Evolutionary conservation across 2,329 filamentous ascomycete species (phyloP), one percentile per base, ranked within the genome.

Genomic region (Phoma sp.): DNA sequence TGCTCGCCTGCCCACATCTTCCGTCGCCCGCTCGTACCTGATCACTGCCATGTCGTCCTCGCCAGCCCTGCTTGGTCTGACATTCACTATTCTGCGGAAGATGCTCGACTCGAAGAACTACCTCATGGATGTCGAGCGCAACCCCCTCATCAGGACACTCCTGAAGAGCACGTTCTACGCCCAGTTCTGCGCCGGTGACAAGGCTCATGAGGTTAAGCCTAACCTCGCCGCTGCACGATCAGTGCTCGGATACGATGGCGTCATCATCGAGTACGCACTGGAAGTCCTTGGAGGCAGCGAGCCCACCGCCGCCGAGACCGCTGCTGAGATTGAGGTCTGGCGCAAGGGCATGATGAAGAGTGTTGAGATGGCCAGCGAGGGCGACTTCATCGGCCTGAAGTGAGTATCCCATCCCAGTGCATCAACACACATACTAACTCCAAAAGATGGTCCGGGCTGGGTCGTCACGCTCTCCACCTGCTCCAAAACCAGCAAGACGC

Each of bases 131-230:
- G 87, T 92, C 4, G 91, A 96, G 69, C 81, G 78, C 46, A 96
- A 96, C 70, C 85, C 85, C 0, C 39, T 93, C 1, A 81, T 96
- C 14, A 83, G 86, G 36, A 84, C 80, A 55, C 70, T 92, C 34
- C 80, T 96, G 42, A 92, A 92, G 72, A 84, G 87, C 69, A 96
- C 91, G 0, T 92, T 96, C 66, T 96, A 96, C 73, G 86, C 87
- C 20, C 93, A 97, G 67, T 97, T 96, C 75, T 97, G 93, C 74
- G 91, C 91, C 0, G 93, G 93, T 23, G 89, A 92, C 75, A 89
- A 84, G 42, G 80, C 83, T 0, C 66, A 73, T 1, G 90, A 96
- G 74, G 88, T 96, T 2, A 78, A 80, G 34, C 76, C 72, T 10
- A 73, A 66, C 25, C 92, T 89, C 0, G 84, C 92, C 25, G 70